Evolutionary conservation across 176 grass and related monocot species (phyloP), one percentile per base, ranked within the genome.

Genomic region (Aegilops umbellulata): DNA sequence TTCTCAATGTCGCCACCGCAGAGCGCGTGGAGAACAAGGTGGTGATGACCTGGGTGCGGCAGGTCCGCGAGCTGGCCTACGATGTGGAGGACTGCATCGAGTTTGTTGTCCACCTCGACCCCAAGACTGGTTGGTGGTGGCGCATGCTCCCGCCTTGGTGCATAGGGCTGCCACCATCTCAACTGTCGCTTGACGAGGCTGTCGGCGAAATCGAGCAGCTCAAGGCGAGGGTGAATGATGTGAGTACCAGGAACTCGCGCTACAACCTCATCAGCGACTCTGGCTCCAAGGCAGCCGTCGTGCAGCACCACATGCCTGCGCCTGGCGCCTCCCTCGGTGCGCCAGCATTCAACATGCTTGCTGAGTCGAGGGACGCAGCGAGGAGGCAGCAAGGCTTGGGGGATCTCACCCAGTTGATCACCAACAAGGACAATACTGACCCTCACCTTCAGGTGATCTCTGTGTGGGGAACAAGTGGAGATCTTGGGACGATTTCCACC

Each of bases 61-160:
- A 85, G 74, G 74, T 85, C n/a, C 86, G 79, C 0, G 24, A 82
- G 12, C 30, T 77, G 16, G 58, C 86, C 11, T 77, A 58, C 0
- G 86, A 87, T 2, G 57, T 76, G 6, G 86, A 87, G 61, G 86
- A 87, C 60, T 82, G 70, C 42, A 76, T 87, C 16, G 86, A 87
- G 44, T 82, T 65, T 0, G 29, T 68, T 3, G 7, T 87, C 70
- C 86, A 68, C 57, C 34, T 87, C 1, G 86, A 82, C 47, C 6
- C 2, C 7, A 66, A 67, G 41, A 3, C 41, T 0, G 0, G 6
- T 1, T 87, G 86, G 86, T 87, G 78, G 86, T 63, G 44, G 16
- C 79, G 25, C 25, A 0, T 67, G 24, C 6, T 60, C 15, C 79
- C 79, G 0, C 11, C 65, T 0, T 74, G 69, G 69, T 90, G 78